phyloP scores from a whole-genome alignment of 805 yeast species.

The Metschnikowia sp. region DNA sequence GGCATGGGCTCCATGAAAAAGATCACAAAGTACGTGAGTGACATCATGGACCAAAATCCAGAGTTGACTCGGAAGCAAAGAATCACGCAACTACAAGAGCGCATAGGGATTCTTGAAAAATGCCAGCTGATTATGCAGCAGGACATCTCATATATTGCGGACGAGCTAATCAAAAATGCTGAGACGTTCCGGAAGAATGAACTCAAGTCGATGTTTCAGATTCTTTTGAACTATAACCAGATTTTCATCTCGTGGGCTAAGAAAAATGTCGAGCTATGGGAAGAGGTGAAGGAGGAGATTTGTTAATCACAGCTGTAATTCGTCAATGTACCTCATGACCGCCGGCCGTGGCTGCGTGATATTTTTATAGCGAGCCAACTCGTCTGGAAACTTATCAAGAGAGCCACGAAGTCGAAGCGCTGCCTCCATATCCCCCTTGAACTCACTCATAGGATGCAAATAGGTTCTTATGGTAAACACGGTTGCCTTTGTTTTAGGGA shows the following conservation, averaged over 20 bases:
- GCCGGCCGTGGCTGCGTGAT: slow-evolving; percentile 70
- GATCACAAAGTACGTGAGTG: slow-evolving; percentile 50
- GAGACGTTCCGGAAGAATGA: slow-evolving; percentile 49
- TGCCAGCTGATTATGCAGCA: slow-evolving; percentile 46
- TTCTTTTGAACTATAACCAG: slow-evolving; percentile 51
- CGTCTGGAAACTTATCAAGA: slow-evolving; percentile 58
- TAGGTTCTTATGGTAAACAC: slow-evolving; percentile 58
- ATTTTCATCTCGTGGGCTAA: slow-evolving; percentile 64
- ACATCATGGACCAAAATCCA: slow-evolving; percentile 65
- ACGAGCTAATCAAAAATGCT: slow-evolving; percentile 45
- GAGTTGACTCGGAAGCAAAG: slow-evolving; percentile 57
- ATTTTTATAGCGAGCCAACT: slow-evolving; percentile 58
- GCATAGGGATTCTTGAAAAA: slow-evolving; percentile 48
- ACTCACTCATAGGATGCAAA: slow-evolving; percentile 46
- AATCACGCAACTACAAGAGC: slow-evolving; percentile 46
- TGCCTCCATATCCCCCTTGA: slow-evolving; percentile 43
- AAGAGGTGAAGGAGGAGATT: slow-evolving; percentile 48
- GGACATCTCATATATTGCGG: slow-evolving; percentile 39
- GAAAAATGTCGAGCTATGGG: slow-evolving; percentile 66
- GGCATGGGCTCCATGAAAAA: slow-evolving; percentile 45
- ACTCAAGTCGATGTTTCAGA: slow-evolving; percentile 48
- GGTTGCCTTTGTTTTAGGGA: slow-evolving; percentile 46
- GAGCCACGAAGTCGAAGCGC: slow-evolving; percentile 58
- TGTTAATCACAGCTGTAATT: slow-evolving; percentile 9
- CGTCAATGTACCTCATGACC: slow-evolving; percentile 31